Evolutionary conservation across 169 alveolate species (phyloP).

Genomic region (Plasmodium berghei): DNA sequence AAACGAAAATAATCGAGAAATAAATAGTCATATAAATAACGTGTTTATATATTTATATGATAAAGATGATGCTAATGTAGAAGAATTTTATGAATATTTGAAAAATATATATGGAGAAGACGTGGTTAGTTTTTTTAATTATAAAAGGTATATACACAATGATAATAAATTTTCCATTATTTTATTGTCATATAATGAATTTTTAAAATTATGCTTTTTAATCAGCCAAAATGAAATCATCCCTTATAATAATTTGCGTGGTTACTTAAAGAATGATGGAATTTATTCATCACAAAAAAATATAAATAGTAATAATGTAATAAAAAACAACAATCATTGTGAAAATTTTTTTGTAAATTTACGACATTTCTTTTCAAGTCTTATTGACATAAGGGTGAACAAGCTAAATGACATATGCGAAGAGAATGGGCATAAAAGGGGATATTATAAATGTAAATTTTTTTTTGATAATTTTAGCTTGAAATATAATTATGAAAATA

Average conservation of each 20-base stretch:
- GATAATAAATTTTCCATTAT: conserved; percentile 36
- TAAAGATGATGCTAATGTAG: conserved; percentile 40
- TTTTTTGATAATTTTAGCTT: conserved; percentile 52
- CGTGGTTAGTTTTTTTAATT: conserved; percentile 35
- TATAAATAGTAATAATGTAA: no score
- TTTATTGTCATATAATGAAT: conserved; percentile 56
- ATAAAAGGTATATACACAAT: conserved; percentile 42
- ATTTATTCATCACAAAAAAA: no score
- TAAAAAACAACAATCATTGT: no score
- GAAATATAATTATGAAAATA: conserved; percentile 38
- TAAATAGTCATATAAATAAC: neutral
- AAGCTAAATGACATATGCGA: no score
- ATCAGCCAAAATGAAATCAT: no score
- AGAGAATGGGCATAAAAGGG: neutral
- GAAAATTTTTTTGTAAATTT: no score
- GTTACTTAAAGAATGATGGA: no score
- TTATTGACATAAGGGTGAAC: no score
- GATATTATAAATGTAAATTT: conserved; percentile 31
- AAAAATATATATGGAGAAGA: conserved; percentile 24
- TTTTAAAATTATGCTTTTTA: conserved; percentile 13
- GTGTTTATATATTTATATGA: conserved; percentile 24
- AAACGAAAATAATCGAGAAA: neutral
- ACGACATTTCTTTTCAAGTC: no score
- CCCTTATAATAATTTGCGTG: no score
- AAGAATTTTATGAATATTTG: conserved; percentile 44